A percentile compares a stretch with the other conserved stretches of the same genome.
Conservation (phyloP, 345 rosid species). For the Syzygium aqueum region DNA sequence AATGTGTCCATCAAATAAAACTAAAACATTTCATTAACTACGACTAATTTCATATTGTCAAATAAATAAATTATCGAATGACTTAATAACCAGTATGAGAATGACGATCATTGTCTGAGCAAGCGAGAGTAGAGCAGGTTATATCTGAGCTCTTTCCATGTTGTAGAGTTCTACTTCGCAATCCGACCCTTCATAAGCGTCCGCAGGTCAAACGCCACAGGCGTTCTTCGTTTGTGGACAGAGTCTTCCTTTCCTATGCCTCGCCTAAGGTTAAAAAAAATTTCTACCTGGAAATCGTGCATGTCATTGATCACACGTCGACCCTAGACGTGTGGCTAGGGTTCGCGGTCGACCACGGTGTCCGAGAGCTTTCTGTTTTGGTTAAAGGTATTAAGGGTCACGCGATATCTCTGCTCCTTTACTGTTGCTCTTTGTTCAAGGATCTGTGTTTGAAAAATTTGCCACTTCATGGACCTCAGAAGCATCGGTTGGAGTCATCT, state of each 20-base stretch:
- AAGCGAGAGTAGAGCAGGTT: neutral
- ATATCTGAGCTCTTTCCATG: no score
- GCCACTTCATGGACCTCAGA: neutral
- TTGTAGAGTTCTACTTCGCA: neutral
- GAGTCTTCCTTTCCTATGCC: neutral
- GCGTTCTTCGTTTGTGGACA: neutral
- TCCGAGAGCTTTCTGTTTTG: neutral
- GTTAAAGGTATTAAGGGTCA: neutral
- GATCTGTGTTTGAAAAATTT: neutral
- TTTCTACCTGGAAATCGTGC: neutral
- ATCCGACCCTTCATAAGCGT: neutral
- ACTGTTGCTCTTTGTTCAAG: neutral
- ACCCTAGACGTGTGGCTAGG: no score
- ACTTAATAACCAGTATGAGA: neutral
- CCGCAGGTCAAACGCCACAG: neutral
- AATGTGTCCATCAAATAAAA: neutral
- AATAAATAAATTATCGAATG: no score
- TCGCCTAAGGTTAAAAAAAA: neutral
- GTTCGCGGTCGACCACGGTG: no score
- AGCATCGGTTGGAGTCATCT: neutral
- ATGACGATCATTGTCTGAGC: neutral
- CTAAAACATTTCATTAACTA: neutral
- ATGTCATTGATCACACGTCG: no score
- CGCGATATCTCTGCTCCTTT: neutral
- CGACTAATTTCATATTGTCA: neutral